Evolutionary conservation across 2,329 filamentous ascomycete species (phyloP), one percentile per base, ranked within the genome.

Genomic region (Scedosporium aurantiacum): DNA sequence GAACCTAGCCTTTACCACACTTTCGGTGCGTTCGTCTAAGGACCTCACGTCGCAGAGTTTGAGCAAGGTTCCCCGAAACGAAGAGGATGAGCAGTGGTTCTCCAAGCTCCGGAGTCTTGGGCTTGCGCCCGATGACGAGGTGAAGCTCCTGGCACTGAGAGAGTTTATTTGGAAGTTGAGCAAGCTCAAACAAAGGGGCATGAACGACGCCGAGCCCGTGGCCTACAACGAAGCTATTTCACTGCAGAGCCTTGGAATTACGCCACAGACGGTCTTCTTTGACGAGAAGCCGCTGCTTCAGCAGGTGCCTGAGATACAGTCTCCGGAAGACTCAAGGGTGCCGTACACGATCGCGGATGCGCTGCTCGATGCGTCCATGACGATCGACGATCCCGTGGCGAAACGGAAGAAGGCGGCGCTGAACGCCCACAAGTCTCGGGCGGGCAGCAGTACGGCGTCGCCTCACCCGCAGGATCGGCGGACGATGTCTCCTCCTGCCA

Each of bases 31-130:
- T 2, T 79, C 83, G 63, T 79, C 82, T 55, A 77, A 81, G 56
- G 85, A 87, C 63, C 71, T 81, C 60, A 79, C 79, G 43, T 71
- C 76, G 57, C 82, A 81, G 67, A 78, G 84, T 8, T 74, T 94
- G 28, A 81, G 78, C 64, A 85, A 83, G 66, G 76, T 89, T 3
- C 75, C 82, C 0, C 92, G 86, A 69, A 96, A 92, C 66, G 91
- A 96, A 7, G 93, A 97, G 71, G 94, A 99, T 69, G 91, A 97
- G 64, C 85, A 91, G 66, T 97, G 94, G 92, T 77, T 99, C n/a
- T 79, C 83, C 14, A 88, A 91, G 65, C 75, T 99, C 57, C 84
- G 89, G 58, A 96, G 90, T 65, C 84, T 96, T 50, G 94, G 94
- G 0, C 84, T 99, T 77, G 78, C 80, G 1, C 70, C 79, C 1